Evolutionary conservation across 2,329 filamentous ascomycete species (phyloP).

Genomic region (Monilinia fructigena): DNA sequence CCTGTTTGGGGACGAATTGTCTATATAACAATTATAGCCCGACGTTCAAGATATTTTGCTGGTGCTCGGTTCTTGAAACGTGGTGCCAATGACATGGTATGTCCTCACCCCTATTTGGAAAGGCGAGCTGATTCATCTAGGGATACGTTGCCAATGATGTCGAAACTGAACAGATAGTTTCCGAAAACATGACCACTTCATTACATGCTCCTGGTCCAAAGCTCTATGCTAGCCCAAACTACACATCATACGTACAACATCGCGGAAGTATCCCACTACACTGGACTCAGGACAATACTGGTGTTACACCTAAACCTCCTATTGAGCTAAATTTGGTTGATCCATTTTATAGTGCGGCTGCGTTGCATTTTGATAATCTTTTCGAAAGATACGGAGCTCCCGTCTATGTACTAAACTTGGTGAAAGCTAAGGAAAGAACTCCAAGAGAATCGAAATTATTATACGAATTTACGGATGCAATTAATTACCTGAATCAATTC

Average conservation of each 20-base stretch:
- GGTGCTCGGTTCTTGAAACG: slow-evolving; percentile 92
- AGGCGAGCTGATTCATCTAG: slow-evolving; percentile 34
- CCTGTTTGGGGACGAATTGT: slow-evolving; percentile 85
- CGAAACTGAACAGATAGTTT: slow-evolving; percentile 97
- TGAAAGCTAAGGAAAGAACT: slow-evolving; percentile 83
- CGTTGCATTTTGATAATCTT: slow-evolving; percentile 90
- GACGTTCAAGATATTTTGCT: slow-evolving; percentile 88
- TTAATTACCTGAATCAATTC: slow-evolving; percentile 93
- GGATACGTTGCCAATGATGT: slow-evolving; percentile 98
- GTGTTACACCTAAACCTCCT: slow-evolving; percentile 92
- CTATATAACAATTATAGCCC: slow-evolving; percentile 90
- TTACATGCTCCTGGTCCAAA: slow-evolving; percentile 88
- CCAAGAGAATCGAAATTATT: slow-evolving; percentile 90
- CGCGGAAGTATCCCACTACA: slow-evolving; percentile 94
- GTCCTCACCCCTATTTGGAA: slow-evolving; percentile 1
- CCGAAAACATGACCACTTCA: slow-evolving; percentile 89
- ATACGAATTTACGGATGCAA: slow-evolving; percentile 80
- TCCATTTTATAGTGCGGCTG: slow-evolving; percentile 91
- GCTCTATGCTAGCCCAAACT: slow-evolving; percentile 83
- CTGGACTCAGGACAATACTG: slow-evolving; percentile 95
- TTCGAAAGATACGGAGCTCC: slow-evolving; percentile 92
- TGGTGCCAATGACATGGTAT: slow-evolving; percentile 80
- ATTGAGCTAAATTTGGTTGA: slow-evolving; percentile 95
- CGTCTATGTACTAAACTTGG: slow-evolving; percentile 86
- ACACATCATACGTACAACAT: slow-evolving; percentile 96